Evolutionary conservation across 306 rosid species (phyloP).

Genomic region (Castanospermum australe): DNA sequence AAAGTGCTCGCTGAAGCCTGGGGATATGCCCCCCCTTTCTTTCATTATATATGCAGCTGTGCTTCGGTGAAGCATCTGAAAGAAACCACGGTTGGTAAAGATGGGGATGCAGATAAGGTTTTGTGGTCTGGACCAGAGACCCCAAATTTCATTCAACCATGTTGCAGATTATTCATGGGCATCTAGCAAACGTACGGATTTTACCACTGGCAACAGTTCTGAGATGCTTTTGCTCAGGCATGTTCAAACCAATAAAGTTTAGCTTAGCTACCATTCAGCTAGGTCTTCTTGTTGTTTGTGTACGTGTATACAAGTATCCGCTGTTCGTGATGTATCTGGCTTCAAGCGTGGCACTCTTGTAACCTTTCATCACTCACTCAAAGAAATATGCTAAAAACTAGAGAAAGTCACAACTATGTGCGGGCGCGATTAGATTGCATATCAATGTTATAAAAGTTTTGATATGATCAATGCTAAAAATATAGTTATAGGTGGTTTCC

Average conservation of each 20-base stretch:
- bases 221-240: not conserved
- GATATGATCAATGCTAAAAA: not conserved
- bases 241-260: constrained; percentile 3
- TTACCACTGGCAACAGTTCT: not conserved
- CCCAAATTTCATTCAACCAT: not conserved
- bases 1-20: not conserved
- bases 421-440: not conserved
- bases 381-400: not conserved
- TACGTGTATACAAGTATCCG: not conserved
- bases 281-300: not conserved
- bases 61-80: not conserved
- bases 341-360: not conserved
- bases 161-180: not conserved
- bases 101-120: not conserved
- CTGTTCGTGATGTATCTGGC: not conserved
- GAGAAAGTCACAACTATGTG: not conserved
- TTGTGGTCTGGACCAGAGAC: not conserved
- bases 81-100: not conserved
- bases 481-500: too few relatives aligned
- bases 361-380: not conserved
- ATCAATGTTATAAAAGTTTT: not conserved
- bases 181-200: not conserved
- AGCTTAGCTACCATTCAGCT: constrained; percentile 11
- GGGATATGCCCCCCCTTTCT: not conserved
- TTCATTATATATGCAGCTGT: constrained; percentile 9